phyloP scores from a whole-genome alignment of 1,284 basidiomycete genomes.

The Tylopilus orsonianus region DNA sequence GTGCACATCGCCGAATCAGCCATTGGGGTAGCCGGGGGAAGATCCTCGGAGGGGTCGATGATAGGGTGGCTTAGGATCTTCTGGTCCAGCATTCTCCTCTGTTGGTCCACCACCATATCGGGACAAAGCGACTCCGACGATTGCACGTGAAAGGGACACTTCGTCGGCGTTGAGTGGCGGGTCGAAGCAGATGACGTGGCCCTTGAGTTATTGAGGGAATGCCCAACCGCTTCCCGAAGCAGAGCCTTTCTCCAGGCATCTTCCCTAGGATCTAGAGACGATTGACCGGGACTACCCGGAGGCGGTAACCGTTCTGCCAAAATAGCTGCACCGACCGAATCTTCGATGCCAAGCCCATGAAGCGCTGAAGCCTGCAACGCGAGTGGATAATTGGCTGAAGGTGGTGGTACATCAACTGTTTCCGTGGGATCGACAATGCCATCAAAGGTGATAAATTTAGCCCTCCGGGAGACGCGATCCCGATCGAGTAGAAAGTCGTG shows the following conservation, averaged over 20 bases:
- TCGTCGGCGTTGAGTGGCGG: conserved; percentile 31
- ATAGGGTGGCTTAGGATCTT: conserved; percentile 33
- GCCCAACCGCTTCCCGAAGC: conserved; percentile 69
- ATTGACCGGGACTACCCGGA: conserved; percentile 55
- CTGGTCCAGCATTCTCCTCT: conserved; percentile 30
- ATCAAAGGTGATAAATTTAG: conserved; percentile 38
- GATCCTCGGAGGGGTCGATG: conserved; percentile 31
- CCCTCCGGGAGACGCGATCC: conserved; percentile 28
- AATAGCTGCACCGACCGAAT: conserved; percentile 68
- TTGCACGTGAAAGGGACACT: conserved; percentile 32
- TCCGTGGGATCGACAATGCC: conserved; percentile 79
- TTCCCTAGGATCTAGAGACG: conserved; percentile 53
- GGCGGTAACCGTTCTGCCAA: conserved; percentile 72
- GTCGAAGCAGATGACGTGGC: conserved; percentile 33
- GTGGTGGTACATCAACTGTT: conserved; percentile 69
- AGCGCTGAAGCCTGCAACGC: conserved; percentile 69
- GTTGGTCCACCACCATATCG: conserved; percentile 23
- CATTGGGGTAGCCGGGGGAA: conserved; percentile 17
- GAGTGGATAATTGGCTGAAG: conserved; percentile 64
- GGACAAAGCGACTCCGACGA: conserved; percentile 40
- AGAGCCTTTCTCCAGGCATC: conserved; percentile 70
- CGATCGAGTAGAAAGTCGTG: conserved; percentile 41
- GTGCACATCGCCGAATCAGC: conserved; percentile 5
- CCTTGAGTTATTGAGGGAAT: conserved; percentile 61
- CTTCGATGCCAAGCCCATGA: conserved; percentile 66